phyloP scores from a whole-genome alignment of 2,329 filamentous ascomycete species.

The Trichoderma asperellum region DNA sequence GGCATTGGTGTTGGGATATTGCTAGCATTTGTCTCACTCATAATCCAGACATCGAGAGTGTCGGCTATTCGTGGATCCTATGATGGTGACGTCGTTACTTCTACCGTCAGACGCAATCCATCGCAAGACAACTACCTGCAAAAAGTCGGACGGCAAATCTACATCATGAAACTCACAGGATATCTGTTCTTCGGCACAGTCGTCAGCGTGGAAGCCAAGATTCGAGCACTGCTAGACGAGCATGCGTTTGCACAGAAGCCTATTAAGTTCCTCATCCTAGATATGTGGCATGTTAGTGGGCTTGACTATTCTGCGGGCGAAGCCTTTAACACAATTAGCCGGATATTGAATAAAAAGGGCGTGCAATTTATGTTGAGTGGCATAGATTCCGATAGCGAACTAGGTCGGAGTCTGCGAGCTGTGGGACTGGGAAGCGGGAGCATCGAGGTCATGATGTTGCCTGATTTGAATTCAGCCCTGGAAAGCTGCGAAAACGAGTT shows the following conservation, averaged over 20 bases:
- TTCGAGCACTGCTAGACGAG: constrained; percentile 80
- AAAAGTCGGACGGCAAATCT: constrained; percentile 84
- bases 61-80: constrained; percentile 91
- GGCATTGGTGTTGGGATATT: constrained; percentile 92
- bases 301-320: constrained; percentile 96
- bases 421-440: constrained; percentile 79
- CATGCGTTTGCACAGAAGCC: constrained; percentile 76
- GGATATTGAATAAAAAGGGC: constrained; percentile 75
- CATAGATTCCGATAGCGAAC: constrained; percentile 72
- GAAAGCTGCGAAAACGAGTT: constrained; percentile 96
- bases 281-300: constrained; percentile 86
- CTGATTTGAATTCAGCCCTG: constrained; percentile 88
- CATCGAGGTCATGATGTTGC: constrained; percentile 77
- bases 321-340: constrained; percentile 89
- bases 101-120: constrained; percentile 88
- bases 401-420: constrained; percentile 78
- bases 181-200: constrained; percentile 99
- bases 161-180: constrained; percentile 87
- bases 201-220: constrained; percentile 88
- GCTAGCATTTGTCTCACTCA: constrained; percentile 86
- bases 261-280: constrained; percentile 87
- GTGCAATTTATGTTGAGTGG: constrained; percentile 84
- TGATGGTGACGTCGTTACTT: constrained; percentile 84
- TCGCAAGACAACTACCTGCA: constrained; percentile 86
- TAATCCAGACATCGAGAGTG: constrained; percentile 87